Evolutionary conservation across 768 basidiomycete genomes (phyloP), one percentile per base, ranked within the genome.

Genomic region (Boletales sp.): DNA sequence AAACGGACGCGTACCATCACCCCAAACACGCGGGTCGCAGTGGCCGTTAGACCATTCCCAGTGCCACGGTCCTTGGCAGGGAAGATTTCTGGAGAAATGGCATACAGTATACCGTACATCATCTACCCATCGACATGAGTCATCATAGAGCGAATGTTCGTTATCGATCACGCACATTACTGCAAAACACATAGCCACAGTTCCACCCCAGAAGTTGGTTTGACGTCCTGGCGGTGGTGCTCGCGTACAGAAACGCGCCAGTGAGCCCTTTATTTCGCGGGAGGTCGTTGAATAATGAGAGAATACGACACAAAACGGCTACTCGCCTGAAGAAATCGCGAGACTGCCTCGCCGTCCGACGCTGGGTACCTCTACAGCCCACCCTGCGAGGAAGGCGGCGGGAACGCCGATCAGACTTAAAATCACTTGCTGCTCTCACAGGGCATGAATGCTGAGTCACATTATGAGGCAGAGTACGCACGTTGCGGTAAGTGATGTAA

Each of bases 91-190:
- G 85, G 80, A 1, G 86, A 81, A 43, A 85, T 66, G 15, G 86
- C 83, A 57, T 87, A 88, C 38, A 89, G 58, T 2, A 88, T 84
- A 6, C 87, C 86, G 45, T 85, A 89, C 86, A 87, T 88, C 54
- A 86, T 79, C 74, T 85, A 50, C 19, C 7, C 28, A 25, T 46
- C 11, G 2, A 34, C n/a, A 7, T 55, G 21, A 55, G 39, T 11
- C 30, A 28, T 40, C n/a, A 13, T 31, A 19, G n/a, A n/a, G 48
- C 25, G 34, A 18, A 17, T 46, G 15, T 44, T 38, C 32, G 28
- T 38, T 32, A 31, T 40, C 21, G n/a, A 7, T 7, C 19, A 66
- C 72, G 43, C 50, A 84, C 79, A 57, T 83, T 84, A 46, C 78
- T 81, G 54, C 67, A 75, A 61, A 85, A 84, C 17, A 71, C 75